Evolutionary conservation across 2,329 filamentous ascomycete genomes (phyloP).

Genomic region (Hortaea sp.): DNA sequence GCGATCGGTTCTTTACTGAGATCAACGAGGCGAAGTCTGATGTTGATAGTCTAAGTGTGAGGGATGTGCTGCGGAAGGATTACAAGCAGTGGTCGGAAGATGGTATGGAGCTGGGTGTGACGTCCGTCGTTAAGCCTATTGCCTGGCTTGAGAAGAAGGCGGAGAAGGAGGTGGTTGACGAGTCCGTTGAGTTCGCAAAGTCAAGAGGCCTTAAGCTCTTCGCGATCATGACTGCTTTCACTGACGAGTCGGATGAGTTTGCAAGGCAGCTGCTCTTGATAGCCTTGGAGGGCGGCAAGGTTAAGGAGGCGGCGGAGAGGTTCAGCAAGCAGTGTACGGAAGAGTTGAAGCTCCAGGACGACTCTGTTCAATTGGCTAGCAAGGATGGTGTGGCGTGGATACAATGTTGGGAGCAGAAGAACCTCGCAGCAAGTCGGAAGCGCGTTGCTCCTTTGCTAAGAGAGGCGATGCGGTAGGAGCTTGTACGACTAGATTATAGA

Average conservation of each 20-base stretch:
- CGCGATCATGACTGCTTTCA: slow-evolving; percentile 59
- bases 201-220: slow-evolving; percentile 53
- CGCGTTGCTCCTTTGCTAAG: slow-evolving; percentile 52
- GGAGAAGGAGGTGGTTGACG: slow-evolving; percentile 39
- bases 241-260: slow-evolving; percentile 44
- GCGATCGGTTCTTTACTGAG: slow-evolving; percentile 47
- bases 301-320: slow-evolving; percentile 39
- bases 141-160: slow-evolving; percentile 49
- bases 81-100: slow-evolving; percentile 68
- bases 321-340: slow-evolving; percentile 43
- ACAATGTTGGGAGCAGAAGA: slow-evolving; percentile 56
- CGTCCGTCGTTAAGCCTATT: slow-evolving; percentile 54
- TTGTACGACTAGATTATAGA: too few relatives aligned
- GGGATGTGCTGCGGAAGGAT: slow-evolving; percentile 68
- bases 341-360: slow-evolving; percentile 48
- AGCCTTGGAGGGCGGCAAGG: slow-evolving; percentile 36
- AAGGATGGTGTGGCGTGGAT: slow-evolving; percentile 36
- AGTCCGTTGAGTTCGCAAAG: slow-evolving; percentile 43
- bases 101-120: slow-evolving; percentile 52
- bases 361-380: slow-evolving; percentile 34
- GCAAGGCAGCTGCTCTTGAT: slow-evolving; percentile 60
- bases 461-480: slow-evolving; percentile 23
- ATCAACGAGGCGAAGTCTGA: slow-evolving; percentile 58
- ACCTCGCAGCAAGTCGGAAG: slow-evolving; percentile 51
- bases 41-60: slow-evolving; percentile 49